Evolutionary conservation across 371 early-diverging fungal species (phyloP).

Genomic region (Mucor racemosus): DNA sequence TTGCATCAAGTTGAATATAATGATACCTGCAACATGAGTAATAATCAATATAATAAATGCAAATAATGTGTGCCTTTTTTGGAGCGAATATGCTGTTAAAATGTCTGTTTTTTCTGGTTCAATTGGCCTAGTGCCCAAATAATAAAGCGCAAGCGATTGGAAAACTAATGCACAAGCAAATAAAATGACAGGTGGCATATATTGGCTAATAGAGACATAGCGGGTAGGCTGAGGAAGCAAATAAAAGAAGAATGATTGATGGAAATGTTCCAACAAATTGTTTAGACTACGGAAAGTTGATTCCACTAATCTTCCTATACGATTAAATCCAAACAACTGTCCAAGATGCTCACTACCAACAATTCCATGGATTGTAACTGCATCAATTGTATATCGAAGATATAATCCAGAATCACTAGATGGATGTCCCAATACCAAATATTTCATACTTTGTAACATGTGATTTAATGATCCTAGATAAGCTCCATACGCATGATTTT

Average conservation of each 20-base stretch:
- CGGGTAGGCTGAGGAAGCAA: slow-evolving; percentile 74
- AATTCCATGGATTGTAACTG: slow-evolving; percentile 75
- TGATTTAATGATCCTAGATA: slow-evolving; percentile 54
- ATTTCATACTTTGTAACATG: slow-evolving; percentile 66
- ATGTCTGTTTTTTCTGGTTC: slow-evolving; percentile 10
- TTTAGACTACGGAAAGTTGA: slow-evolving; percentile 85
- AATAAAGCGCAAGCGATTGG: slow-evolving; percentile 52
- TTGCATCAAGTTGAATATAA: slow-evolving; percentile 47
- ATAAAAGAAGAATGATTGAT: slow-evolving; percentile 97
- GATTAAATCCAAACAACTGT: slow-evolving; percentile 53
- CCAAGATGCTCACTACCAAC: slow-evolving; percentile 41
- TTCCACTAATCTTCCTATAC: slow-evolving; percentile 77
- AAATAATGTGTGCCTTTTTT: slow-evolving; percentile 35
- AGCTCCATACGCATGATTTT: slow-evolving; percentile 22
- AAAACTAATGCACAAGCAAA: slow-evolving; percentile 70
- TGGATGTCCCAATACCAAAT: slow-evolving; percentile 74
- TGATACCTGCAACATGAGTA: slow-evolving; percentile 40
- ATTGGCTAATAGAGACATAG: slow-evolving; percentile 89
- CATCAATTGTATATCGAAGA: slow-evolving; percentile 80
- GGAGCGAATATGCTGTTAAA: slow-evolving; percentile 38
- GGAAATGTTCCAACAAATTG: slow-evolving; percentile 93
- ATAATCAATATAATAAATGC: slow-evolving; percentile 40
- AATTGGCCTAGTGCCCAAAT: slow-evolving; percentile 32
- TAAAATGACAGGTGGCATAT: slow-evolving; percentile 82
- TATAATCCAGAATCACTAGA: slow-evolving; percentile 78